phyloP scores from a whole-genome alignment of 495 filamentous ascomycete genomes.

The Aspergillus coremiiformis region DNA sequence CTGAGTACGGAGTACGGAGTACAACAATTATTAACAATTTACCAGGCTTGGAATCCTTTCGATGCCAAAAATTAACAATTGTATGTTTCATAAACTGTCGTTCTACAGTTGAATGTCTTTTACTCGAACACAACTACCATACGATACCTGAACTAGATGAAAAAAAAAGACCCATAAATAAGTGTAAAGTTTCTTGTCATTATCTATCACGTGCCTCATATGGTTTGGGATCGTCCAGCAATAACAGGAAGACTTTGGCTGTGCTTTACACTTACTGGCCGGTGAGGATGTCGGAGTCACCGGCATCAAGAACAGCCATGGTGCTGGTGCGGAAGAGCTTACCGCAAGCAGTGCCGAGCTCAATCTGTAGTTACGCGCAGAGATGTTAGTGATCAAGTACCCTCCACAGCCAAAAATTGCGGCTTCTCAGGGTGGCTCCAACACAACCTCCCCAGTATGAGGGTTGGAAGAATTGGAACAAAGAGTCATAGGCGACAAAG shows the following conservation, averaged over 20 bases:
- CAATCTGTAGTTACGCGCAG: constrained; percentile 56
- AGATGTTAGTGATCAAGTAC: constrained; percentile 20
- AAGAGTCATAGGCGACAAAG: neutral
- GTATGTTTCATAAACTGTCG: too few relatives aligned
- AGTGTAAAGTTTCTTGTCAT: constrained; percentile 18
- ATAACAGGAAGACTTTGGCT: constrained; percentile 15
- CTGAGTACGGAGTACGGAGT: neutral
- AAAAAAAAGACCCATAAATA: neutral
- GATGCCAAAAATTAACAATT: too few relatives aligned
- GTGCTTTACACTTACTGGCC: constrained; percentile 31
- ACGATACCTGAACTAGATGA: too few relatives aligned
- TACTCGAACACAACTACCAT: too few relatives aligned
- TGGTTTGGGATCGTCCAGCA: constrained; percentile 13
- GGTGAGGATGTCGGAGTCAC: constrained; percentile 94
- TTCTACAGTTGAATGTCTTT: too few relatives aligned
- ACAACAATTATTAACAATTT: too few relatives aligned
- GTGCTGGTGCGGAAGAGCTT: constrained; percentile 79
- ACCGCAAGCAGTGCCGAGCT: constrained; percentile 89
- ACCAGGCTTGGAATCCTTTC: too few relatives aligned
- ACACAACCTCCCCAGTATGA: constrained; percentile 3
- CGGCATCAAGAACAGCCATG: constrained; percentile 92
- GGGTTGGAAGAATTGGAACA: neutral
- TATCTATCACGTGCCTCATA: constrained; percentile 17
- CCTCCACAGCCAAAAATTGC: constrained; percentile 49
- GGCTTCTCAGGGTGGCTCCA: constrained; percentile 68